Conservation (phyloP, 2,329 filamentous ascomycete species). For the Aureobasidium sp. region DNA sequence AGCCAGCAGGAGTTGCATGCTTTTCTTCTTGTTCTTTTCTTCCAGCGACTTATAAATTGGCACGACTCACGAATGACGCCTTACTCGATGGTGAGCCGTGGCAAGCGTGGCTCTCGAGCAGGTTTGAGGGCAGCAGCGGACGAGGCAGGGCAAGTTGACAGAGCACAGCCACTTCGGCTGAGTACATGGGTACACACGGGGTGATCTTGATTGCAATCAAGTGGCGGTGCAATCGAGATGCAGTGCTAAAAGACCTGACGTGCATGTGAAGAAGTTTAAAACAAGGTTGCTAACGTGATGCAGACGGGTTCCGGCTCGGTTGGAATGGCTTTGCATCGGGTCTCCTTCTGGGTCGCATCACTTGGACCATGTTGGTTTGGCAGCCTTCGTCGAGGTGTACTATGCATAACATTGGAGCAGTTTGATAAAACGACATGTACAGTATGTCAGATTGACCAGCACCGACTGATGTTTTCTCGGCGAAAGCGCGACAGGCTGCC, state of each 20-base stretch:
- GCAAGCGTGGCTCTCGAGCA: neutral
- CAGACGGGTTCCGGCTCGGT: neutral
- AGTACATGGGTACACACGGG: neutral
- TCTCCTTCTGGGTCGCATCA: neutral
- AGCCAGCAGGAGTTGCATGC: neutral
- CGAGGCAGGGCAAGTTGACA: neutral
- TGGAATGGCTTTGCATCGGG: neutral
- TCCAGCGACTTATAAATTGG: neutral
- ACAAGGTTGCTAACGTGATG: conserved; percentile 6
- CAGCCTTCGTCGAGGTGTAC: neutral
- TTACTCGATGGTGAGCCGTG: neutral
- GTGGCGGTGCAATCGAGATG: conserved; percentile 2
- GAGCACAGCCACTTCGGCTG: conserved; percentile 3
- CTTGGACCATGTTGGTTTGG: neutral
- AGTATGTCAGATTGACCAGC: neutral
- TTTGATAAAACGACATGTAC: neutral
- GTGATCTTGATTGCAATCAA: neutral
- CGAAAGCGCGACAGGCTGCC: neutral
- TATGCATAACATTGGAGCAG: neutral
- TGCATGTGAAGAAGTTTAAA: neutral
- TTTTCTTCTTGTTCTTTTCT: neutral
- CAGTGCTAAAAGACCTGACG: neutral
- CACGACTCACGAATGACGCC: neutral
- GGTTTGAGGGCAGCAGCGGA: neutral
- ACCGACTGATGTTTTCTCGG: neutral